These are phyloP conservation scores for Mentha longifolia DNA, from an alignment of 257 asterid species.

Conservation along the genomic window DNA sequence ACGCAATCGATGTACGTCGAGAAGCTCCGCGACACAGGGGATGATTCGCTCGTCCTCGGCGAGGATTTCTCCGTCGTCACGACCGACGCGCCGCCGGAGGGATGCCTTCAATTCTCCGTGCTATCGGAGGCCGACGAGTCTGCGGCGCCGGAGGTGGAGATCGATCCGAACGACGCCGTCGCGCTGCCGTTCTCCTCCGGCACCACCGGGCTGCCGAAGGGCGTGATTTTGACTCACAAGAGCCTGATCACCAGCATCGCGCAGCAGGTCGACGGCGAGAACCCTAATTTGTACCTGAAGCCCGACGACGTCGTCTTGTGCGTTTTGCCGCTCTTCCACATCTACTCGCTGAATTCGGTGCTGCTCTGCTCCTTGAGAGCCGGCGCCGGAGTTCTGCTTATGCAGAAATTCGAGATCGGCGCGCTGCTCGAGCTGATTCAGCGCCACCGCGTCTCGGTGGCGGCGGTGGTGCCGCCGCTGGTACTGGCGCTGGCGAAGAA, in stretches of 20 bases:
- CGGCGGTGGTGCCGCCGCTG: slow-evolving; percentile 86
- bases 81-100: slow-evolving; percentile 58
- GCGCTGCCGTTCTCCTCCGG: slow-evolving; percentile 87
- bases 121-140: slow-evolving; percentile 50
- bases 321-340: slow-evolving; percentile 78
- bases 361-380: slow-evolving; percentile 66
- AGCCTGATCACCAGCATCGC: slow-evolving; percentile 75
- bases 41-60: slow-evolving; percentile 39
- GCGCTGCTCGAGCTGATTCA: slow-evolving; percentile 66
- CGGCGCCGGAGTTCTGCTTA: slow-evolving; percentile 62
- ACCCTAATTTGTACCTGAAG: slow-evolving; percentile 65
- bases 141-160: slow-evolving; percentile 38
- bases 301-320: slow-evolving; percentile 65
- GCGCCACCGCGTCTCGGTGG: slow-evolving; percentile 67
- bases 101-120: slow-evolving; percentile 61
- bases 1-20: slow-evolving; percentile 75
- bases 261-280: slow-evolving; percentile 84
- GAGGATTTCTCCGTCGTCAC: slow-evolving; percentile 59
- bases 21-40: slow-evolving; percentile 57
- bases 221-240: slow-evolving; percentile 75
- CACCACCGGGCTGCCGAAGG: slow-evolving; percentile 81
- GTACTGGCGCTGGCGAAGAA: slow-evolving; percentile 80
- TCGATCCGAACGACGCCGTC: slow-evolving; percentile 63
- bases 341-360: slow-evolving; percentile 68
- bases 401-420: slow-evolving; percentile 78